phyloP scores from a whole-genome alignment of 352 stramenopile genomes.

The Stramenopiles sp. region DNA sequence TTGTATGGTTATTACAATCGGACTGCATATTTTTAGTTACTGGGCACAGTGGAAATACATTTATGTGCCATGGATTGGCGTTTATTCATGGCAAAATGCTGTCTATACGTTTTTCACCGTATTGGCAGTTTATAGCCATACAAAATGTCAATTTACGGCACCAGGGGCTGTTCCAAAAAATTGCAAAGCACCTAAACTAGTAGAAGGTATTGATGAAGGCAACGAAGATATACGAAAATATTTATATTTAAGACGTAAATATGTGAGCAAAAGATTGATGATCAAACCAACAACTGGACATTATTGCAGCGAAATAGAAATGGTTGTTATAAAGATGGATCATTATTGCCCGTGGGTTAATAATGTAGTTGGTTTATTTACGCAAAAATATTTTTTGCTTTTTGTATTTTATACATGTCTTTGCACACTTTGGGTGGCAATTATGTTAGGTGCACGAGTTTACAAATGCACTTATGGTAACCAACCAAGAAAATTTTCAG shows the following conservation, averaged over 20 bases:
- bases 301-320: slow-evolving; percentile 37
- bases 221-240: not conserved
- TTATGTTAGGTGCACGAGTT: not conserved
- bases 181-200: not conserved
- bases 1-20: slow-evolving; percentile 1
- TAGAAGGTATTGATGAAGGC: not conserved
- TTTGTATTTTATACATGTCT: slow-evolving; percentile 33
- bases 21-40: slow-evolving; percentile 7
- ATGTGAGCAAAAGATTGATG: not conserved
- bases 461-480: not conserved
- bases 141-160: slow-evolving; percentile 2
- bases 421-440: not conserved
- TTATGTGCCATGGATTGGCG: not conserved
- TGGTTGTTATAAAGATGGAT: slow-evolving; percentile 42
- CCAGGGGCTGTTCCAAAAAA: not conserved
- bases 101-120: slow-evolving; percentile 6
- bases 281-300: slow-evolving; percentile 31
- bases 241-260: not conserved
- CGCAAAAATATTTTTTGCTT: slow-evolving; percentile 43
- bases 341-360: slow-evolving; percentile 41
- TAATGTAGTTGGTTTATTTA: slow-evolving; percentile 36
- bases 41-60: slow-evolving; percentile 4
- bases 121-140: slow-evolving; percentile 4
- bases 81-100: not conserved
- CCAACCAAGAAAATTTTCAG: not conserved